A percentile compares a stretch with the other conserved stretches of the same genome.
phyloP scores from a whole-genome alignment of 495 filamentous ascomycete genomes.

The Penicillium turbatum region DNA sequence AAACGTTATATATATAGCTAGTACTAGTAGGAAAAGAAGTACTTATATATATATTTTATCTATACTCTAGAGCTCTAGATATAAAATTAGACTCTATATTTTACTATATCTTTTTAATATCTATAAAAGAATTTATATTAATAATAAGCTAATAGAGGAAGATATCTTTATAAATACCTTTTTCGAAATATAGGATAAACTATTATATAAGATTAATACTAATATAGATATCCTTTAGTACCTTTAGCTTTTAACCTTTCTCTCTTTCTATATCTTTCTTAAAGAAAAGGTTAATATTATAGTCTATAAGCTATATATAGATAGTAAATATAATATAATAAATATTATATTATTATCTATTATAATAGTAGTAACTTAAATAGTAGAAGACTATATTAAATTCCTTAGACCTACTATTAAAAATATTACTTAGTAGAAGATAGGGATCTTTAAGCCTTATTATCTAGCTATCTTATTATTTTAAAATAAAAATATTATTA shows the following conservation, averaged over 20 bases:
- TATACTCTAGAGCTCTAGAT: conserved; percentile 37
- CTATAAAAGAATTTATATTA: neutral
- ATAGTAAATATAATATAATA: conserved; percentile 38
- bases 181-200: conserved; percentile 7
- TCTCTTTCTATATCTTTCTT: conserved; percentile 68
- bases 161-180: conserved; percentile 1
- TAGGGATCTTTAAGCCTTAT: neutral
- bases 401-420: neutral
- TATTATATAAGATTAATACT: conserved; percentile 1
- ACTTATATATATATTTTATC: conserved; percentile 35
- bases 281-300: conserved; percentile 60
- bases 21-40: conserved; percentile 77
- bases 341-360: neutral
- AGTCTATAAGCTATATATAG: conserved; percentile 69
- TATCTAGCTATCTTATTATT: neutral
- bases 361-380: neutral
- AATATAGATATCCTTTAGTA: conserved; percentile 5
- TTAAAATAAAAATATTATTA: neutral
- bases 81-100: conserved; percentile 69
- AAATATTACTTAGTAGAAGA: neutral
- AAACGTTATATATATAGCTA: conserved; percentile 70
- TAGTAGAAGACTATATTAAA: neutral
- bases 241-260: conserved; percentile 63
- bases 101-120: conserved; percentile 58
- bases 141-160: neutral